These are phyloP conservation scores for Mortierella sp. DNA, from an alignment of 371 early-diverging fungal genomes.

Conservation along the genomic window DNA sequence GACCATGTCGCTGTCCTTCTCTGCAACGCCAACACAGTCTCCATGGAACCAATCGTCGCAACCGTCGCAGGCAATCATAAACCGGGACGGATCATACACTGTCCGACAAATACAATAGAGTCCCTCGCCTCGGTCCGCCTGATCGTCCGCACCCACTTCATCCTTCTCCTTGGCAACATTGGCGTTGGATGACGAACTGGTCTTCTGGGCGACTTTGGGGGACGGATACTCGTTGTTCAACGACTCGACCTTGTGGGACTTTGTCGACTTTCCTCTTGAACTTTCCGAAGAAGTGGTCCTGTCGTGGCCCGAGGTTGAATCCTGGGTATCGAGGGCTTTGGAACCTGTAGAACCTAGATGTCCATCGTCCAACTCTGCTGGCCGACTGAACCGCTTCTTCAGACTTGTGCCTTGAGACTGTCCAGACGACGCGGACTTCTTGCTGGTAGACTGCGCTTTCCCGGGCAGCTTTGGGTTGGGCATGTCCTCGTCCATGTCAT, in stretches of 20 bases:
- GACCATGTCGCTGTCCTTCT: constrained; percentile 69
- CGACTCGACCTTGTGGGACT: not conserved
- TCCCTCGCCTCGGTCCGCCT: constrained; percentile 13
- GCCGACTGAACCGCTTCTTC: constrained; percentile 40
- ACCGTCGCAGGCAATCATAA: constrained; percentile 76
- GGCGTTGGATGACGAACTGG: not conserved
- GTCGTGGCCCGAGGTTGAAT: not conserved
- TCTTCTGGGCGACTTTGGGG: not conserved
- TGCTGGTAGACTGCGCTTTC: constrained; percentile 1
- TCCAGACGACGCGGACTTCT: constrained; percentile 10
- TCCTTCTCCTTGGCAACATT: not conserved
- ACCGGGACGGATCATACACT: constrained; percentile 65
- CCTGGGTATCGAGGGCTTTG: not conserved
- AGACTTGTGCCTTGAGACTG: constrained; percentile 15
- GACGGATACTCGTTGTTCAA: no score
- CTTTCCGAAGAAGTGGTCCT: not conserved
- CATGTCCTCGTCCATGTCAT: constrained; percentile 18
- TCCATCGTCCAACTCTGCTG: constrained; percentile 17
- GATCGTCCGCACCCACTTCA: not conserved
- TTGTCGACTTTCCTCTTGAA: not conserved
- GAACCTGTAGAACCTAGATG: not conserved
- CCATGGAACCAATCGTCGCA: constrained; percentile 80
- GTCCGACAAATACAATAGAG: constrained; percentile 71
- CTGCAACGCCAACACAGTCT: constrained; percentile 72
- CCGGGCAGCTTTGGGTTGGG: not conserved